Percentiles rank a stretch among this genome's conserved stretches.
phyloP scores from a whole-genome alignment of 805 yeast species.

The Hanseniaspora valbyensis region DNA sequence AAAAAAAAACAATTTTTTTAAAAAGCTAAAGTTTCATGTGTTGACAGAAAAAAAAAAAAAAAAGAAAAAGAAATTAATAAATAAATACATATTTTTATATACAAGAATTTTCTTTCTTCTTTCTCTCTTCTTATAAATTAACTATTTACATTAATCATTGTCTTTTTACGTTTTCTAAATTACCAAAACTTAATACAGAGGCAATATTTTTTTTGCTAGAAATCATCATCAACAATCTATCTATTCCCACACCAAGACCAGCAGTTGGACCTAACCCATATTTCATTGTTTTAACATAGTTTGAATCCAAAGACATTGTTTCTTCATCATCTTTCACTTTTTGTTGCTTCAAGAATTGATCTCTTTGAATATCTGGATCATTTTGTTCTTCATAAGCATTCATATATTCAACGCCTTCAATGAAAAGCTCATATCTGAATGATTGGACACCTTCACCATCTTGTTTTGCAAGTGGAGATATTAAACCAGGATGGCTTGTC shows the following conservation, averaged over 20 bases:
- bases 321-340: constrained; percentile 49
- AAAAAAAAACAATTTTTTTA: too few relatives aligned
- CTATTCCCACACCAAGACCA: constrained; percentile 96
- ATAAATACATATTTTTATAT: background rate
- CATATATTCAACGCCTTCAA: constrained; percentile 67
- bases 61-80: too few relatives aligned
- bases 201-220: constrained; percentile 58
- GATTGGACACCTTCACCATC: constrained; percentile 34
- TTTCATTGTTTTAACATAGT: constrained; percentile 66
- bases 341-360: constrained; percentile 54
- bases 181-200: constrained; percentile 65
- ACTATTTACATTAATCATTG: too few relatives aligned
- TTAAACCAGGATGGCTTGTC: constrained; percentile 66
- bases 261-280: constrained; percentile 97
- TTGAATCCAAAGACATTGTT: constrained; percentile 56
- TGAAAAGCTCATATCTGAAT: constrained; percentile 68
- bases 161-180: constrained; percentile 53
- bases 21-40: too few relatives aligned
- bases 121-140: too few relatives aligned
- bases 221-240: constrained; percentile 71
- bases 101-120: too few relatives aligned
- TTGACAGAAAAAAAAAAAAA: too few relatives aligned
- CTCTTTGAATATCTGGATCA: constrained; percentile 59
- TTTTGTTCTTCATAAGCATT: constrained; percentile 97
- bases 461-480: constrained; percentile 60